Conservation (phyloP, 805 yeast species). For the Trichomonascus vanleenenianus region DNA sequence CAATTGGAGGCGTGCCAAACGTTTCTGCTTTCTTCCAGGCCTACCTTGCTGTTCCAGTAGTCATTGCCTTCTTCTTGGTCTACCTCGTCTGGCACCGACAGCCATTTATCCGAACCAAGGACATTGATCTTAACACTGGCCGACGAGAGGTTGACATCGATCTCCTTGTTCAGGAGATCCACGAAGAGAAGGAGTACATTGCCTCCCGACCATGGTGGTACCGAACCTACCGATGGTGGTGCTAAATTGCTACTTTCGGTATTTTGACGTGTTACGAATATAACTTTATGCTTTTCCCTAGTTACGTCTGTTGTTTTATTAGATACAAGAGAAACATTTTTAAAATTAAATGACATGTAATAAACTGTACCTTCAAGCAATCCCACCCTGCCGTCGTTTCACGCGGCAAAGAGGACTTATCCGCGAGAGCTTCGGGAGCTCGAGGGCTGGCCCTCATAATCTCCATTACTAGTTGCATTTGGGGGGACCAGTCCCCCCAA, state of each 20-base stretch:
- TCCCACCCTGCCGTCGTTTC: background rate
- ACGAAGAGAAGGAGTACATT: conserved; percentile 42
- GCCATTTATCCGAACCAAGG: conserved; percentile 38
- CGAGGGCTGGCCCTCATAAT: no score
- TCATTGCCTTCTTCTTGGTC: conserved; percentile 37
- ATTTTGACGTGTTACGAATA: background rate
- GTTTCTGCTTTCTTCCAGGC: conserved; percentile 38
- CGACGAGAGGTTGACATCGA: conserved; percentile 52
- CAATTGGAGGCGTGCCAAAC: conserved; percentile 40
- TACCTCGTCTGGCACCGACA: conserved; percentile 40
- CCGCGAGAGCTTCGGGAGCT: no score
- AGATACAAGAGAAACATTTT: background rate
- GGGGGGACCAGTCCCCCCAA: no score
- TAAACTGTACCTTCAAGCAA: background rate
- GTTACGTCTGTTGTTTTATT: background rate
- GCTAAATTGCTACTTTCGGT: conserved; percentile 18
- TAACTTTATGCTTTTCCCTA: background rate
- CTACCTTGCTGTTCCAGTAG: conserved; percentile 40
- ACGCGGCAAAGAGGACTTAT: no score
- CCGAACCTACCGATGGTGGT: conserved; percentile 40
- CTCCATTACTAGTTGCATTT: no score
- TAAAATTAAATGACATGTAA: background rate
- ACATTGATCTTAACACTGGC: conserved; percentile 57
- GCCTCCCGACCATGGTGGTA: conserved; percentile 41
- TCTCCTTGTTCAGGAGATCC: conserved; percentile 42